phyloP scores from a whole-genome alignment of 306 rosid genomes.

The Cicer pinnatifidum region DNA sequence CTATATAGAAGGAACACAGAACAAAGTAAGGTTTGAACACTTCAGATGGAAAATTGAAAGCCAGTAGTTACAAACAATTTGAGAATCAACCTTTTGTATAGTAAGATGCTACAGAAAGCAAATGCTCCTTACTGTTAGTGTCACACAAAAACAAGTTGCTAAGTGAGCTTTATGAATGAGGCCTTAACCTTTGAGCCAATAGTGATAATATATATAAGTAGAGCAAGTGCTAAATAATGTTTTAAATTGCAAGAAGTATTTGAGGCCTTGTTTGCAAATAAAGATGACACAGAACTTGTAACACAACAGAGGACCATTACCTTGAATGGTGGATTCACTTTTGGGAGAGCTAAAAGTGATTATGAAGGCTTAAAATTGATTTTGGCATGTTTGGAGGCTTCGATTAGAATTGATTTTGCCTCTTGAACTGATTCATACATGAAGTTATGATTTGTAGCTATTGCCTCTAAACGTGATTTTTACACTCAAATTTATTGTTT shows the following conservation, averaged over 20 bases:
- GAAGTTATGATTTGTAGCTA: too few relatives aligned
- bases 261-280: slow-evolving; percentile 16
- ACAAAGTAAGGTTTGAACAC: slow-evolving; percentile 35
- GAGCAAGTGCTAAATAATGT: slow-evolving; percentile 14
- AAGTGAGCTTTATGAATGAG: slow-evolving; percentile 19
- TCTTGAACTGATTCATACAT: too few relatives aligned
- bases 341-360: too few relatives aligned
- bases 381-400: too few relatives aligned
- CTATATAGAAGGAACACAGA: slow-evolving; percentile 51
- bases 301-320: slow-evolving; percentile 20
- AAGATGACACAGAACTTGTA: neutral
- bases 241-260: neutral
- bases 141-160: slow-evolving; percentile 2
- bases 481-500: too few relatives aligned
- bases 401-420: too few relatives aligned
- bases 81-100: slow-evolving; percentile 65
- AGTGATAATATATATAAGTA: neutral
- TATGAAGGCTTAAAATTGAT: too few relatives aligned
- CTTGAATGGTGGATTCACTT: neutral
- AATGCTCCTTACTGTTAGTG: slow-evolving; percentile 56
- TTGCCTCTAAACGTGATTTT: too few relatives aligned
- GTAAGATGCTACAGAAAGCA: slow-evolving; percentile 67
- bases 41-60: slow-evolving; percentile 37
- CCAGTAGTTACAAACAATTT: slow-evolving; percentile 1
- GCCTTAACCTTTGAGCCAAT: slow-evolving; percentile 18